Base-by-base conservation (phyloP, 2,329 filamentous ascomycete genomes). In the Simplicillium aogashimaense region DNA sequence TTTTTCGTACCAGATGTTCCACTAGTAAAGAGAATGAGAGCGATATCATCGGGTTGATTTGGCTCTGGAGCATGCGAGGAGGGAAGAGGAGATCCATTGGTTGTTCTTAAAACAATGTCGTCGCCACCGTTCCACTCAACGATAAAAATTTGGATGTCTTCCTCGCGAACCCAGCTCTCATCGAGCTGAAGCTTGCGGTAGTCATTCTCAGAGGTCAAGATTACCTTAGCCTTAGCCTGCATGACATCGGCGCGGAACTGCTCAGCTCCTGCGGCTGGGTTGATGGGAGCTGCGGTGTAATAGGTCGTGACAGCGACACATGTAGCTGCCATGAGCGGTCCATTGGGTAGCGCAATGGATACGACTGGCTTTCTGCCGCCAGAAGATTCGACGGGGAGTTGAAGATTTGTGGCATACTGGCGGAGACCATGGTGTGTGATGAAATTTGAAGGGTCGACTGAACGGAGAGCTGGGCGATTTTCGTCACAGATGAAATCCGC, bases 1-100 rank as follows among this genome's bases (percentile, higher is more conserved):
- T 77, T 77, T 53, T 74, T 76, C n/a, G 63, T 74, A 2, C 73
- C 74, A 14, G 67, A 73, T 0, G 73, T 77, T 14, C 74, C 74
- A 43, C 69, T 74, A 0, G 73, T 78, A 50, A 76, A 76, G 2
- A 77, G 60, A 35, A 76, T 60, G 38, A 77, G 60, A 4, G 61
- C 64, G 16, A 67, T 62, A 43, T 76, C 70, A 31, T 71, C 60
- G 2, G 61, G 56, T 4, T 49, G 46, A 47, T 73, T 76, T 4
- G 63, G 53, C 9, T 43, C 42, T 12, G 48, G 43, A n/a, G 38
- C 40, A 7, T 39, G 11, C 7, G 29, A 7, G 6, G 31, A 13
- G 7, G 37, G 30, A 4, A 54, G 14, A 2, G 34, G 35, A n/a
- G 39, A 39, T 17, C 49, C 53, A 9, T 38, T 29, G 15, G 35